phyloP scores from a whole-genome alignment of 139 green algal genomes.

The Micromonas commoda region DNA sequence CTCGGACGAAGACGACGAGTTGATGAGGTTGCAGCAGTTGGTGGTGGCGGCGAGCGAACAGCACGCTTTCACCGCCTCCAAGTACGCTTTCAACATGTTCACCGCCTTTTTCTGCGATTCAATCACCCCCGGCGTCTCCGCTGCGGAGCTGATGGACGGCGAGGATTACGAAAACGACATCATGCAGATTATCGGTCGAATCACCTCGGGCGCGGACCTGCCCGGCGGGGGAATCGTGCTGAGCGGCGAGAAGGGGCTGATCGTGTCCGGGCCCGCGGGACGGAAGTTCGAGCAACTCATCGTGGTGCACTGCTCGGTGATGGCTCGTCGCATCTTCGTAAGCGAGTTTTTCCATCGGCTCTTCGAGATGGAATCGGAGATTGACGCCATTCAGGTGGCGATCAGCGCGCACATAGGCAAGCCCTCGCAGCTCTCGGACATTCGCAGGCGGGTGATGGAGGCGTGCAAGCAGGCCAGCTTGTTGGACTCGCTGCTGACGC shows the following conservation, averaged over 20 bases:
- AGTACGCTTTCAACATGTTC: too few species aligned
- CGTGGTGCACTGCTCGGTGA: background rate
- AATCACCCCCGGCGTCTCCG: background rate
- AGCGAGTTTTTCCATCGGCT: background rate
- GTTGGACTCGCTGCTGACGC: background rate
- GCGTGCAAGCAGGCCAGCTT: background rate
- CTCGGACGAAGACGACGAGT: too few species aligned
- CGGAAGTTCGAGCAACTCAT: background rate
- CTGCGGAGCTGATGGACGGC: background rate
- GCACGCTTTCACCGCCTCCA: too few species aligned
- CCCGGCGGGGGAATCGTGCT: background rate
- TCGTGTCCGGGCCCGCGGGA: background rate
- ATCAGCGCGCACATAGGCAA: background rate
- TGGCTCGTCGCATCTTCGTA: background rate
- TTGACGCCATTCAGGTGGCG: background rate
- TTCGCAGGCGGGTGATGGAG: background rate
- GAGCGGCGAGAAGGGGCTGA: background rate
- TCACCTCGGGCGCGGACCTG: background rate
- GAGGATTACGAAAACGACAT: slow-evolving; percentile 10
- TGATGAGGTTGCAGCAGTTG: too few species aligned
- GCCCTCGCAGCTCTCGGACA: background rate
- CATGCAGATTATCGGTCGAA: background rate
- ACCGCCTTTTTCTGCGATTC: too few species aligned
- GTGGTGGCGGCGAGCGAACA: too few species aligned
- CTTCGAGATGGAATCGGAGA: background rate